Base-by-base conservation (phyloP, 1,139 yeast genomes). In the Suhomyces maxii region DNA sequence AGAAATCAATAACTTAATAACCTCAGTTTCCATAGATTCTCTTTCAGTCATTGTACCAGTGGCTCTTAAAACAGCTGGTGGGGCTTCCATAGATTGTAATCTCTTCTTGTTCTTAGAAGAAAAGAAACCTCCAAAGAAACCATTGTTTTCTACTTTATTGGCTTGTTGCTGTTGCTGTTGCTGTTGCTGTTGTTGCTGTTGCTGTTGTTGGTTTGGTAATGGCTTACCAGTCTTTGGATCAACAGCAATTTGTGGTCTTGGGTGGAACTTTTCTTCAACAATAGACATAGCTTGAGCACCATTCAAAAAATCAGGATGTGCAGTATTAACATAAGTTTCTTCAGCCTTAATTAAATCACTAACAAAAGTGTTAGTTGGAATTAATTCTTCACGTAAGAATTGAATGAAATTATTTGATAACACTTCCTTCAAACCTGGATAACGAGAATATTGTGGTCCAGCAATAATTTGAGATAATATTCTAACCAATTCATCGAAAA, bases 271-370 rank as follows among this genome's bases (percentile, higher is more conserved):
- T 54, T 93, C 98, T 64, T 88, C 91, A 34, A 93, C 97, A 65
- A 90, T 86, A 7, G 91, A 83, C 95, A 93, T 87, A 6, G 99
- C 99, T 62, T 88, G 95, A 37, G 95, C 84, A 37, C 99, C 99
- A 65, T 89, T 91, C 58, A 93, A 78, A 61, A 93, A 80, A 65
- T 93, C 99, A 3, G 99, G 99, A 64, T 93, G 99, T 3, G 97
- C 98, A 13, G 99, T 93, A 67, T 93, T 93, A 55, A 93, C 90
- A 68, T 93, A 93, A 6, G 96, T 87, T 61, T 90, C 95, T 68
- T 93, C 99, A 52, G 96, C 74, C 53, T 69, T 73, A 55, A 93
- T 90, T 48, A 93, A 77, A 65, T 93, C 98, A 26, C 77, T 68
- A 37, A 91, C 96, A 61, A 93, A 88, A 45, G 80, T 80, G 64